phyloP scores from a whole-genome alignment of 2,329 filamentous ascomycete species.

The Mycosphaerelloides madeirae region DNA sequence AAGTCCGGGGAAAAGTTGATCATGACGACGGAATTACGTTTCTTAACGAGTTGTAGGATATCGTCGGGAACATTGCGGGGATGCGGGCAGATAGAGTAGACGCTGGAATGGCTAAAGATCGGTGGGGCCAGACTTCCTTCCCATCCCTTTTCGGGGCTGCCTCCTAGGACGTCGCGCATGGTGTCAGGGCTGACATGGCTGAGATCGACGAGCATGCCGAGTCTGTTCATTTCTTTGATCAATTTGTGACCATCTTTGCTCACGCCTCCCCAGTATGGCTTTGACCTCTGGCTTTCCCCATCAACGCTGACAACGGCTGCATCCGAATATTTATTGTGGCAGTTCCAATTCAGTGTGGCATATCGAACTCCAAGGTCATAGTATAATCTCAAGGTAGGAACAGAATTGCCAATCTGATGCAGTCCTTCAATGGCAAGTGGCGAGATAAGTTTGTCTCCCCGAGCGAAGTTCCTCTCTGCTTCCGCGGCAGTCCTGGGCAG shows the following conservation, averaged over 20 bases:
- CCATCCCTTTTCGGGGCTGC: constrained; percentile 52
- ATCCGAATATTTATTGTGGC: constrained; percentile 85
- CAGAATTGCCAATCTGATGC: constrained; percentile 86
- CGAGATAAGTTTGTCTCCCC: constrained; percentile 57
- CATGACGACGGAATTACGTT: constrained; percentile 75
- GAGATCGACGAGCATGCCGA: constrained; percentile 92
- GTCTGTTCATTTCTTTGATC: constrained; percentile 84
- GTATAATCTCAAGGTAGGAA: constrained; percentile 69
- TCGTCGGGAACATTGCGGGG: constrained; percentile 87
- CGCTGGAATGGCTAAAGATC: constrained; percentile 86
- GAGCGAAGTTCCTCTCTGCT: constrained; percentile 52
- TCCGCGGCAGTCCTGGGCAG: constrained; percentile 55
- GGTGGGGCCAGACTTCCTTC: constrained; percentile 71
- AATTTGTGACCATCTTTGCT: constrained; percentile 64
- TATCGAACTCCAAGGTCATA: constrained; percentile 78
- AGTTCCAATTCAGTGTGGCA: constrained; percentile 86
- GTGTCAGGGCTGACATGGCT: constrained; percentile 75
- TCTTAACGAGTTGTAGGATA: constrained; percentile 70
- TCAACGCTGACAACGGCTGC: constrained; percentile 62
- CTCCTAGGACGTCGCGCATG: constrained; percentile 73
- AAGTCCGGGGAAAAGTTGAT: constrained; percentile 84
- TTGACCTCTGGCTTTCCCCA: constrained; percentile 37
- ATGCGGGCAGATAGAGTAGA: constrained; percentile 75
- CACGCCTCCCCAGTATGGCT: constrained; percentile 66
- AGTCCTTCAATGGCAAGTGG: constrained; percentile 80